Conservation (phyloP, 768 basidiomycete genomes). For the Mycena olivaceomarginata region DNA sequence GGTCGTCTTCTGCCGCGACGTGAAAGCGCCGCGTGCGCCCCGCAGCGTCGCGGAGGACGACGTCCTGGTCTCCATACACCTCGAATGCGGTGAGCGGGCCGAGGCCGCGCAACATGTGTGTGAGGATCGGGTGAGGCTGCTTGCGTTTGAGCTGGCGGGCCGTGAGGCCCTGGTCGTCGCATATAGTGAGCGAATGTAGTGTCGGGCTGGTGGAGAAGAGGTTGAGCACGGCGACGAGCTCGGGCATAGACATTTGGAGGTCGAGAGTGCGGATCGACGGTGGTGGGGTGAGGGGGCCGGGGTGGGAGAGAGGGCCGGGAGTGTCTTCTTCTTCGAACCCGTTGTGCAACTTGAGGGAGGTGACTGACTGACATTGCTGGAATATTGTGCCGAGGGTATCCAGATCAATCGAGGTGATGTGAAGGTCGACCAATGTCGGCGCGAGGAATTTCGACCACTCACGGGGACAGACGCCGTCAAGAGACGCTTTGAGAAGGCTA, state of each 20-base stretch:
- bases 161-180: slow-evolving; percentile 21
- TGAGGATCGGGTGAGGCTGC: slow-evolving; percentile 18
- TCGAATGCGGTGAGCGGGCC: slow-evolving; percentile 4
- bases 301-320: background rate
- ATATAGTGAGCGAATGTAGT: slow-evolving; percentile 18
- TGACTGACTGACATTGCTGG: slow-evolving; percentile 16
- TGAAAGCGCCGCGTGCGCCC: slow-evolving; percentile 10
- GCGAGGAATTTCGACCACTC: slow-evolving; percentile 21
- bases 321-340: slow-evolving; percentile 18
- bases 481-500: slow-evolving; percentile 3
- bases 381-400: slow-evolving; percentile 9
- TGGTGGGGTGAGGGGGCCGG: slow-evolving; percentile 7
- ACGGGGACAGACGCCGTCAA: slow-evolving; percentile 20
- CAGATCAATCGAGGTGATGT: slow-evolving; percentile 13
- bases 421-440: slow-evolving; percentile 10
- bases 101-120: slow-evolving; percentile 24
- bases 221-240: slow-evolving; percentile 9
- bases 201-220: slow-evolving; percentile 22
- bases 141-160: background rate
- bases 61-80: slow-evolving; percentile 23
- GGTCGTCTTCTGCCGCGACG: slow-evolving; percentile 20
- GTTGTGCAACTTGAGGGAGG: slow-evolving; percentile 11
- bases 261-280: slow-evolving; percentile 7
- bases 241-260: slow-evolving; percentile 19
- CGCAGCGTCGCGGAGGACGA: slow-evolving; percentile 14